Percentiles rank a stretch among this genome's conserved stretches.
Conservation (phyloP, 1,284 basidiomycete species). For the Pascua sp. region DNA sequence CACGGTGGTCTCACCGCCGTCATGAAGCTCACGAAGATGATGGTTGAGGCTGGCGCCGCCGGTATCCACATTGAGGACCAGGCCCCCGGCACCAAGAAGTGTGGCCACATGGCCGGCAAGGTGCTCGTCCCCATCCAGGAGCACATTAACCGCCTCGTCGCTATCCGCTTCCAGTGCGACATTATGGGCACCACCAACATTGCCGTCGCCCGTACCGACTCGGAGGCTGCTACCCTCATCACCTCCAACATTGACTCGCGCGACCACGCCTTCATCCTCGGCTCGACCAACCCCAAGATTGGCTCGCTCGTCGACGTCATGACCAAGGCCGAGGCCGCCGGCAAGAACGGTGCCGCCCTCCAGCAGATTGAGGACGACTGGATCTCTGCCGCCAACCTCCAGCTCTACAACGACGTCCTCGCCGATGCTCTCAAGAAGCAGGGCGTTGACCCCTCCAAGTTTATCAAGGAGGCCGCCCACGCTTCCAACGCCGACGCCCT, state of each 20-base stretch:
- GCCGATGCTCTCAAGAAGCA: slow-evolving; percentile 68
- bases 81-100: slow-evolving; percentile 57
- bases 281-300: slow-evolving; percentile 70
- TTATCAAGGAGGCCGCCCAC: slow-evolving; percentile 47
- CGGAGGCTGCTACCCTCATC: slow-evolving; percentile 92
- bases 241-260: slow-evolving; percentile 94
- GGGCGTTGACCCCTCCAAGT: slow-evolving; percentile 51
- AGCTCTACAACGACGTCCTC: slow-evolving; percentile 73
- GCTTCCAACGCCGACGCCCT: slow-evolving; percentile 69
- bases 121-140: slow-evolving; percentile 62
- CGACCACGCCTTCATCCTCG: slow-evolving; percentile 95
- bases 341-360: slow-evolving; percentile 73
- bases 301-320: slow-evolving; percentile 75
- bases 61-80: slow-evolving; percentile 77
- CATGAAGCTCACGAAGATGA: slow-evolving; percentile 85
- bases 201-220: slow-evolving; percentile 70
- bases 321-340: slow-evolving; percentile 74
- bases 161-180: slow-evolving; percentile 73
- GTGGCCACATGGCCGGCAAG: slow-evolving; percentile 72
- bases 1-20: slow-evolving; percentile 75
- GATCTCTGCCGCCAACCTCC: slow-evolving; percentile 70
- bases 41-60: slow-evolving; percentile 70
- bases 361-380: slow-evolving; percentile 87
- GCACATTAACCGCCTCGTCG: slow-evolving; percentile 74
- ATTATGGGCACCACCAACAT: slow-evolving; percentile 76